Conservation (phyloP, 192 early-diverging fungal species). For the Lunasporangiospora selenospora region DNA sequence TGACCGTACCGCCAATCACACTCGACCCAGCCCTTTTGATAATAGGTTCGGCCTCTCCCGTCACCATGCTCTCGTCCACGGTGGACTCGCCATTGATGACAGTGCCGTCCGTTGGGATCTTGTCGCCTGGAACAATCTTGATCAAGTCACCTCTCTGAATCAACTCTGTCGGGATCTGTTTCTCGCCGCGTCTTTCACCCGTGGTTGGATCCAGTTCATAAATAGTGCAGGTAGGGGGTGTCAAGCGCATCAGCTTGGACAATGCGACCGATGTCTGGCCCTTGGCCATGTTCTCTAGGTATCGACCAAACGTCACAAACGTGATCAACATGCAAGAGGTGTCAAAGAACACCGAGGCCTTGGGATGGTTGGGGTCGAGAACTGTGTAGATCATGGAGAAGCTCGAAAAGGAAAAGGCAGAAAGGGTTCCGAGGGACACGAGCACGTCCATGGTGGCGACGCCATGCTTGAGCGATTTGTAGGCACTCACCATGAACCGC, state of each 20-base stretch:
- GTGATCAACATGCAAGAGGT: slow-evolving; percentile 91
- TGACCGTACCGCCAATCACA: slow-evolving; percentile 97
- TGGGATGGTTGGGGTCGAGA: slow-evolving; percentile 51
- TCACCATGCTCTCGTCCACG: slow-evolving; percentile 97
- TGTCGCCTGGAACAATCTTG: slow-evolving; percentile 92
- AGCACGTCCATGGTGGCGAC: slow-evolving; percentile 98
- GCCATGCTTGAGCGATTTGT: slow-evolving; percentile 79
- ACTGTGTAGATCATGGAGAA: slow-evolving; percentile 76
- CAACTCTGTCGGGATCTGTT: slow-evolving; percentile 83
- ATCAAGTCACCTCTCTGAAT: slow-evolving; percentile 86
- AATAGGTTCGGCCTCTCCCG: slow-evolving; percentile 89
- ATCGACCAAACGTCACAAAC: slow-evolving; percentile 92
- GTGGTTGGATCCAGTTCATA: slow-evolving; percentile 52
- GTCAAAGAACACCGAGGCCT: slow-evolving; percentile 92
- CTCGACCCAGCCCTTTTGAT: slow-evolving; percentile 64
- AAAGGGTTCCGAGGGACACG: slow-evolving; percentile 83
- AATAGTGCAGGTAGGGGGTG: slow-evolving; percentile 78
- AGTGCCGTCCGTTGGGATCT: slow-evolving; percentile 89
- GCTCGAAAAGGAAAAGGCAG: slow-evolving; percentile 85
- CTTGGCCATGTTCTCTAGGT: slow-evolving; percentile 95
- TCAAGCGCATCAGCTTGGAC: slow-evolving; percentile 85
- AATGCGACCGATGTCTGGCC: slow-evolving; percentile 91
- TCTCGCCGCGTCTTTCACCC: slow-evolving; percentile 62
- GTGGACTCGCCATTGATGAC: slow-evolving; percentile 75
- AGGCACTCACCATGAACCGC: slow-evolving; percentile 81